Evolutionary conservation across 805 yeast genomes (phyloP).

Genomic region (Spathaspora boniae): DNA sequence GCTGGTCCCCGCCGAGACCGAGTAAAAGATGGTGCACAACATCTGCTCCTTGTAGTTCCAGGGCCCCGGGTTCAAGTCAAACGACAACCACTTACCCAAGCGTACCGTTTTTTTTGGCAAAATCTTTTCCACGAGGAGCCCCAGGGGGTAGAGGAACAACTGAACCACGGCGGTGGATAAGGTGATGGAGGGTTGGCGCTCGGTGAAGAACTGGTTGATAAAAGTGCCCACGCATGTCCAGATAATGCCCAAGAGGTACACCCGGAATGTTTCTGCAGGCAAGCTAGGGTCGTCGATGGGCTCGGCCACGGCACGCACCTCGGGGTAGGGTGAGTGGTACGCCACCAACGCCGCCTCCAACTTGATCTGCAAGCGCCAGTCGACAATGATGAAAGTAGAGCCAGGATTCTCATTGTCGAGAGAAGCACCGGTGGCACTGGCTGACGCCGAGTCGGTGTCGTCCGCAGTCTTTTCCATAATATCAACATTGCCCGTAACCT

Average conservation of each 20-base stretch:
- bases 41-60: constrained; percentile 65
- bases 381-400: constrained; percentile 6
- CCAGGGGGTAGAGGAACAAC: constrained; percentile 43
- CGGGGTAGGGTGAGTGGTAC: constrained; percentile 29
- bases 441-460: too few relatives aligned
- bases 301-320: constrained; percentile 27
- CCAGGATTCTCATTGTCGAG: neutral
- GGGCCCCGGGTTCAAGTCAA: constrained; percentile 44
- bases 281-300: constrained; percentile 33
- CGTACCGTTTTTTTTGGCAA: constrained; percentile 32
- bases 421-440: constrained; percentile 3
- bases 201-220: constrained; percentile 53
- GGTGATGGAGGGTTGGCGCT: constrained; percentile 47
- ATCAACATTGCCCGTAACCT: too few relatives aligned
- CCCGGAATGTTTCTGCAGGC: constrained; percentile 38
- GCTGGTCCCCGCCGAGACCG: constrained; percentile 27
- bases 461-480: too few relatives aligned
- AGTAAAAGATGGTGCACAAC: constrained; percentile 47
- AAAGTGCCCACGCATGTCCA: constrained; percentile 52
- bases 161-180: constrained; percentile 42
- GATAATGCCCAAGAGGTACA: constrained; percentile 48
- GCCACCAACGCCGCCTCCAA: constrained; percentile 41
- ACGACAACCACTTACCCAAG: constrained; percentile 23
- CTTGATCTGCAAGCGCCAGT: constrained; percentile 23
- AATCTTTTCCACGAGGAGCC: constrained; percentile 27